Conservation (phyloP, 2,329 filamentous ascomycete genomes). For the Microsporum ferrugineum region DNA sequence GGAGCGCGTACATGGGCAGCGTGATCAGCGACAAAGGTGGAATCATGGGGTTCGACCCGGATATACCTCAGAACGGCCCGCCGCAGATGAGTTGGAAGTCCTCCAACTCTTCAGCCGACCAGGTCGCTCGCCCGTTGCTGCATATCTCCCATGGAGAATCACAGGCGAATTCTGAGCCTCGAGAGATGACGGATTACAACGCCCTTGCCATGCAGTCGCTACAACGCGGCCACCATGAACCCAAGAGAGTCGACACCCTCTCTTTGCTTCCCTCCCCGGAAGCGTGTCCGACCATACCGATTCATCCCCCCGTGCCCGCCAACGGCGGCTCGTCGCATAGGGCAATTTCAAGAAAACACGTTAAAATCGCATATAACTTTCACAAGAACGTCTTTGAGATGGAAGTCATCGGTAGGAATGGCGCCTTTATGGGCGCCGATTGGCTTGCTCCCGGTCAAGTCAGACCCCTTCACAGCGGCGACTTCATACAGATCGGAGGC, state of each 20-base stretch:
- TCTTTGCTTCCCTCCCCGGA: constrained; percentile 41
- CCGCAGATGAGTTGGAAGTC: constrained; percentile 37
- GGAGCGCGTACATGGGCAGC: constrained; percentile 37
- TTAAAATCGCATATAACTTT: constrained; percentile 50
- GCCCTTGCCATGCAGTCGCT: constrained; percentile 37
- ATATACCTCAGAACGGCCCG: constrained; percentile 31
- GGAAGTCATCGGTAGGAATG: constrained; percentile 48
- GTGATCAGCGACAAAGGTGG: constrained; percentile 47
- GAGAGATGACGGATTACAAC: constrained; percentile 33
- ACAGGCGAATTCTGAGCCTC: constrained; percentile 8
- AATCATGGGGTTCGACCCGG: constrained; percentile 41
- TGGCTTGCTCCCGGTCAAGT: constrained; percentile 38
- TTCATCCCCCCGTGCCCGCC: constrained; percentile 44
- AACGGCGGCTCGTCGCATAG: constrained; percentile 42
- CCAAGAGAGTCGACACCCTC: constrained; percentile 37
- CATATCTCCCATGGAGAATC: constrained; percentile 14
- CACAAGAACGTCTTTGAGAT: constrained; percentile 47
- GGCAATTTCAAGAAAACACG: constrained; percentile 51
- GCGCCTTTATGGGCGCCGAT: constrained; percentile 44
- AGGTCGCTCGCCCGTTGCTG: constrained; percentile 22
- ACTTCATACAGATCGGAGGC: constrained; percentile 49
- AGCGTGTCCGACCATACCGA: constrained; percentile 47
- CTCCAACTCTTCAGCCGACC: constrained; percentile 35
- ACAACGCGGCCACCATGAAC: constrained; percentile 7
- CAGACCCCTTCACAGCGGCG: constrained; percentile 44